Base-by-base conservation (phyloP, 2,329 filamentous ascomycete species). In the Ustulina deusta region DNA sequence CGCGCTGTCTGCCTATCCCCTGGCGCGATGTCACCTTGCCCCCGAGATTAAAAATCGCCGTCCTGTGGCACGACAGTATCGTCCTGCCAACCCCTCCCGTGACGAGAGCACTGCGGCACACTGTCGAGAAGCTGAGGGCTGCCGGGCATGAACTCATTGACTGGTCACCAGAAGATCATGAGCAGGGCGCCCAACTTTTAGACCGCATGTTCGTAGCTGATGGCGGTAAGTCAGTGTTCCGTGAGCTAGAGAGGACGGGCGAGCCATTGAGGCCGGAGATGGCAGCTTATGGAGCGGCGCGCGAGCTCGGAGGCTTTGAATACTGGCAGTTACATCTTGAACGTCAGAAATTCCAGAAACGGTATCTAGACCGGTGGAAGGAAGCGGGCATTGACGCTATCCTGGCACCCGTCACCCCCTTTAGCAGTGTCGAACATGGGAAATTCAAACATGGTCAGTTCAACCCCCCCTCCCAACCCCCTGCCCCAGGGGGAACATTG, bases 81-180 rank as follows among this genome's bases (percentile, higher is more conserved):
- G 89, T 91, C 4, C 82, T 78, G 6, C 90, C 91, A 0, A 91
- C 91, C 59, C 90, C 91, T 2, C 90, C 90, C 0, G 83, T 92
- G 2, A 78, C 82, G 0, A 83, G 89, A 6, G 89, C 87, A 0
- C 76, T 92, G 10, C 76, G 79, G 2, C 76, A 81, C 6, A 78
- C 86, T 0, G 82, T 81, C 0, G 76, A 79, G 2, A 81, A 77
- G 56, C 79, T 90, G 15, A 73, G 78, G 44, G 77, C 74, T 0
- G 80, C 83, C 0, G 85, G 84, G 1, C 81, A 89, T 71, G 83
- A 86, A 6, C 67, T 90, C 0, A 74, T 88, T 1, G 84, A 87
- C 10, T 86, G 84, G 84, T 81, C 82, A 40, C 86, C 82, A 1
- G 74, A 74, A 15, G 82, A 84, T 60, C 83, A 85, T 60, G 66